Evolutionary conservation across 805 yeast species (phyloP), one percentile per base, ranked within the genome.

Genomic region (Candida silvicultrix): DNA sequence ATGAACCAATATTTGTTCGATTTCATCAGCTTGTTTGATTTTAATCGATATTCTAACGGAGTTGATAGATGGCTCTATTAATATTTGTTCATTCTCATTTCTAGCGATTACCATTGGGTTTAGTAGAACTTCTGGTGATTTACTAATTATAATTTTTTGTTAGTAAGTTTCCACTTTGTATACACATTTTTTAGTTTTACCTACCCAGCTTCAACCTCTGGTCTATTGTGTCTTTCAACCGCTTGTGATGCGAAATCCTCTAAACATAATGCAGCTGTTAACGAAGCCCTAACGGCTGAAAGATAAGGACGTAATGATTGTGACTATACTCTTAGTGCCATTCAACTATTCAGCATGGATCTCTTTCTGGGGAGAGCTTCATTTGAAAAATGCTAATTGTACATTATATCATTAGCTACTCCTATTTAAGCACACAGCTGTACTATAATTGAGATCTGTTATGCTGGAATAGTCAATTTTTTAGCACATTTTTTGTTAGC

Each of bases 21-120:
- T 90, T 65, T 94, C 99, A 66, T 94, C 99, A 12, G 96, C 95
- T 68, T 94, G 99, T 67, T 94, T 94, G 66, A 94, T 92, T 64
- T 85, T 86, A 57, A 94, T 85, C 38, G 94, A 85, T 22, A 94
- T 84, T 62, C 99, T 78, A 36, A 90, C 87, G 1, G 96, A 86
- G 68, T 94, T 94, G 62, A 94, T 84, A 51, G 95, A 84, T 12
- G 97, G 89, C 65, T 94, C 99, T 56, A 94, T 94, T 53, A 94
- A 69, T 21, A 94, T 95, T 62, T 81, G 79, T 66, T 94, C 99
- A 60, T 88, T 84, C 63, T 92, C 97, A 62, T 94, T 94, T 67
- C 99, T 80, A 1, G 96, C 84, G 52, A 94, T 83, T 51, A 82
- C 78, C 80, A 94, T 83, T 35, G 97, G 94, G 59, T 90, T 89